These are phyloP conservation scores for Vitis amurensis DNA, from an alignment of 164 flowering plant genomes.

Conservation along the genomic window DNA sequence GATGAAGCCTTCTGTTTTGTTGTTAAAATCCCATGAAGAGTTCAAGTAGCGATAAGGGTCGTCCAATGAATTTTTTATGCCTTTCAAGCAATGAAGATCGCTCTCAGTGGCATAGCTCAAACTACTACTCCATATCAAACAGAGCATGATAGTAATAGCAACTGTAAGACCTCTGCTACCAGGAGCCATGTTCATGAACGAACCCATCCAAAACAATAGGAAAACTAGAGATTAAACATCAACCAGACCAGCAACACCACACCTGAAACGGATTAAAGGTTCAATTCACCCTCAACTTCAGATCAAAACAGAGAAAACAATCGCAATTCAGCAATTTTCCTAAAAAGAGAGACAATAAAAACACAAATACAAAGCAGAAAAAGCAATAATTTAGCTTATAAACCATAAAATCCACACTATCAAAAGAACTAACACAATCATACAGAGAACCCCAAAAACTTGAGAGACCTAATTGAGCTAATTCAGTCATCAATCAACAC, in stretches of 20 bases:
- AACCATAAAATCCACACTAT: constrained; percentile 3
- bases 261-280: constrained; percentile 9
- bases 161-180: constrained; percentile 7
- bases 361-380: not conserved
- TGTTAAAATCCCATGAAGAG: constrained; percentile 56
- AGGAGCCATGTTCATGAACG: constrained; percentile 4
- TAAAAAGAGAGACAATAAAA: too few species aligned
- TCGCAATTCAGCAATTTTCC: not conserved
- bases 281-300: too few species aligned
- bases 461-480: constrained; percentile 1
- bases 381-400: not conserved
- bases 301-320: not conserved
- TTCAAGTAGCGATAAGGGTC: constrained; percentile 50
- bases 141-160: constrained; percentile 12
- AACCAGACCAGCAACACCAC: constrained; percentile 3
- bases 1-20: constrained; percentile 57
- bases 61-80: constrained; percentile 39
- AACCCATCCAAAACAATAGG: constrained; percentile 2
- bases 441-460: not conserved
- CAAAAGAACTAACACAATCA: not conserved
- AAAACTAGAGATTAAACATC: not conserved
- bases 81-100: constrained; percentile 58
- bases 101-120: constrained; percentile 25
- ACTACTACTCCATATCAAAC: constrained; percentile 19
- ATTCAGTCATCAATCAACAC: constrained; percentile 8